Base-by-base conservation (phyloP, 768 basidiomycete species). In the Xerocomus potaroensis region DNA sequence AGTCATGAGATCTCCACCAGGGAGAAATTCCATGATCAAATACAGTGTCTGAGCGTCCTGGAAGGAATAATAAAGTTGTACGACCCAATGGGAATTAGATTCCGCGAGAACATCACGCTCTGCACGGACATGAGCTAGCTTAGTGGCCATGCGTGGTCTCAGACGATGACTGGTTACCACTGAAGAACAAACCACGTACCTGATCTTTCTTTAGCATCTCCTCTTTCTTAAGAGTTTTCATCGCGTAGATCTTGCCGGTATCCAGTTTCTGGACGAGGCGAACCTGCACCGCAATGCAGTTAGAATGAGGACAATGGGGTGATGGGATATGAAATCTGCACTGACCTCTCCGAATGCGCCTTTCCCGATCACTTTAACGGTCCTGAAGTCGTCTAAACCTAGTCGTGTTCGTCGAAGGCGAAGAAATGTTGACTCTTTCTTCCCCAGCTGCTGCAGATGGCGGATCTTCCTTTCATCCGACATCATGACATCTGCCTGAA, bases 141-240 rank as follows among this genome's bases (percentile, higher is more conserved):
- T 55, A 34, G 36, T 21, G 19, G 16, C 5, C 26, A 1, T 33
- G 16, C 18, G 44, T 27, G 11, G 23, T 19, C 23, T 62, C 38
- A 52, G 35, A 37, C 15, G 43, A 40, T 35, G 53, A 24, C 31
- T 27, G 21, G n/a, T 29, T 12, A 26, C 34, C 26, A 22, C 14
- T 39, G 11, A 22, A 18, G 41, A 34, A 31, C 8, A 44, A 27
- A 45, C 3, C 15, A 42, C 79, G 38, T 49, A 88, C 94, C 76
- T 99, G 95, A 62, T 99, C 96, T 66, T 96, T 96, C 70, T 97
- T 95, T 67, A 99, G 79, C 96, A 98, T 99, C 66, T 97, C 96
- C 40, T 87, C 87, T 73, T 99, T 99, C 69, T 87, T 84, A 63
- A 98, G 70, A 19, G 91, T 90, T 71, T 98, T 98, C 95, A 99